A percentile compares a stretch with the other conserved stretches of the same genome.
These are phyloP conservation scores for Cardiospermum halicacabum DNA, from an alignment of 345 rosid genomes.

Conservation along the genomic window DNA sequence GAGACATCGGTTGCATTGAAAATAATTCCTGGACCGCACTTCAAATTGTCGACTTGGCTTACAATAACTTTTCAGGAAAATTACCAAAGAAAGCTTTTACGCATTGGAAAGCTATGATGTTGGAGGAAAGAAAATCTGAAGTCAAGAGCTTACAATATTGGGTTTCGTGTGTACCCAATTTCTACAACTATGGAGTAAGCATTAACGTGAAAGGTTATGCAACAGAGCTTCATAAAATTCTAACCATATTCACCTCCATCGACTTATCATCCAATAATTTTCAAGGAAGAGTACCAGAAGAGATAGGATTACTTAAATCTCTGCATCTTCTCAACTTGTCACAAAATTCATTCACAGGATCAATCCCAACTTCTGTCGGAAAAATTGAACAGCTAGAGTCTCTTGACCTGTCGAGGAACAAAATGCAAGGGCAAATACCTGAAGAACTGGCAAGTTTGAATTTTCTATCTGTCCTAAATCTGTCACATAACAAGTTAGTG, in stretches of 20 bases:
- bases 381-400: slow-evolving; percentile 27
- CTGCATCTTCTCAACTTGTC: slow-evolving; percentile 31
- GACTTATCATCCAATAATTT: slow-evolving; percentile 25
- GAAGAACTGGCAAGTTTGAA: slow-evolving; percentile 11
- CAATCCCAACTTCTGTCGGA: slow-evolving; percentile 20
- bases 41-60: slow-evolving; percentile 39
- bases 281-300: slow-evolving; percentile 28
- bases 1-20: slow-evolving; percentile 1
- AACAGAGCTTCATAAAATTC: slow-evolving; percentile 34
- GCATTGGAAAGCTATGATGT: slow-evolving; percentile 37
- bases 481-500: slow-evolving; percentile 26
- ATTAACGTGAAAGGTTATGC: slow-evolving; percentile 35
- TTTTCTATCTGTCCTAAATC: slow-evolving; percentile 29
- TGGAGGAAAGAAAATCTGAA: neutral
- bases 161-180: neutral
- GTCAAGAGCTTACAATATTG: slow-evolving; percentile 18
- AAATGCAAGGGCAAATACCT: slow-evolving; percentile 28
- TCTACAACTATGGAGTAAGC: slow-evolving; percentile 32
- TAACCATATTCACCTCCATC: slow-evolving; percentile 34
- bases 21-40: slow-evolving; percentile 19
- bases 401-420: slow-evolving; percentile 29
- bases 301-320: slow-evolving; percentile 19
- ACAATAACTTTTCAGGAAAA: slow-evolving; percentile 24
- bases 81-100: slow-evolving; percentile 12
- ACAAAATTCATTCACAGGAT: slow-evolving; percentile 17